Conservation (phyloP, 2,329 filamentous ascomycete genomes). For the Raffaelea ambrosiae region DNA sequence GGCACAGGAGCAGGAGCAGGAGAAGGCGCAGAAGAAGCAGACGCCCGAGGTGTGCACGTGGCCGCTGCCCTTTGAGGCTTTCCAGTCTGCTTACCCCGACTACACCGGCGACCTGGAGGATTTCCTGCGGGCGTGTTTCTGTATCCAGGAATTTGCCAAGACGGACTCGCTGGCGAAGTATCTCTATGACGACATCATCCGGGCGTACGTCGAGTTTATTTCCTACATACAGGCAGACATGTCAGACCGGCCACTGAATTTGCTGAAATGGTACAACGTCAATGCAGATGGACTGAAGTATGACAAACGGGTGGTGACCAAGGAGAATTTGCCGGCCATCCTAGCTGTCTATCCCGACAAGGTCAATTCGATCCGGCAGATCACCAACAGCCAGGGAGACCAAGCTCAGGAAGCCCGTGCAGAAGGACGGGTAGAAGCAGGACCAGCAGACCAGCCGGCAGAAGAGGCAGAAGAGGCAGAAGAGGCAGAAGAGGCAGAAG, state of each 20-base stretch:
- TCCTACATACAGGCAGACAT: slow-evolving; percentile 25
- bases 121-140: slow-evolving; percentile 38
- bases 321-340: slow-evolving; percentile 8
- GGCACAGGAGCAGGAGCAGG: too few relatives aligned
- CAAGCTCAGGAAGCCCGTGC: too few relatives aligned
- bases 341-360: slow-evolving; percentile 10
- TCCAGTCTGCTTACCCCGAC: slow-evolving; percentile 32
- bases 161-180: slow-evolving; percentile 28
- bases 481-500: too few relatives aligned
- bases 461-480: neutral
- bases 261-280: slow-evolving; percentile 31
- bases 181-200: slow-evolving; percentile 46
- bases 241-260: neutral
- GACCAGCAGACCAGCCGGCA: too few relatives aligned
- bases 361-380: slow-evolving; percentile 1
- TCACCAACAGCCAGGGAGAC: neutral
- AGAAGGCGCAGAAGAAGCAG: too few relatives aligned
- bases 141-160: slow-evolving; percentile 28
- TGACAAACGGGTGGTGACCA: slow-evolving; percentile 17
- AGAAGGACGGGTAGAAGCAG: neutral
- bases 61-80: slow-evolving; percentile 25
- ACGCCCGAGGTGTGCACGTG: slow-evolving; percentile 2
- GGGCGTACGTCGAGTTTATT: slow-evolving; percentile 32
- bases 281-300: slow-evolving; percentile 16
- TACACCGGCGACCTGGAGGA: slow-evolving; percentile 27